Evolutionary conservation across 805 yeast genomes (phyloP), one percentile per base, ranked within the genome.

Genomic region (Yamadazyma philogaea): DNA sequence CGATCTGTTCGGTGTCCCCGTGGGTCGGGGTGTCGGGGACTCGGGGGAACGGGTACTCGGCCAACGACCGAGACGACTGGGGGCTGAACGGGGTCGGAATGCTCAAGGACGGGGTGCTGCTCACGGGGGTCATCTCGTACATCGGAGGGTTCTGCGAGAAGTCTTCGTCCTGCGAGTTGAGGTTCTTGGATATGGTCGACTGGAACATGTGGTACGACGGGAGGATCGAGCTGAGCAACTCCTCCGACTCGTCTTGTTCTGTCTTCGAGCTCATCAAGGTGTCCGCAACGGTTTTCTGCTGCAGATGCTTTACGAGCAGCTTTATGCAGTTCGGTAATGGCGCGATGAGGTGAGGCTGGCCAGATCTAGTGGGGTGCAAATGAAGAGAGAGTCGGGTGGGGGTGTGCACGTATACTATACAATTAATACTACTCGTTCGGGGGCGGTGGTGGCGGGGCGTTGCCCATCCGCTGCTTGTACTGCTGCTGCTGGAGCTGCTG

Each of bases 141-240:
- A 46, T 56, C 2, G 75, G 75, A 3, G 75, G 75, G 28, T 65
- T 69, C 7, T 61, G 63, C 6, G 56, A 51, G 51, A 59, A 70
- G 50, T 65, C 68, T 44, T 70, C 75, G 28, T 65, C 61, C 8
- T 64, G 50, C 12, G 66, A 66, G 1, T 63, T 62, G 43, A 70
- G 44, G 18, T 58, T 58, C 43, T 66, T 65, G 33, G 70, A 62
- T 7, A 70, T 56, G 5, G 74, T 70, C 24, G 72, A 57, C 51
- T 66, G 67, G 53, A 61, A 68, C 74, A 70, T 70, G 31, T 69
- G 69, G 49, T 70, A 70, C 7, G 74, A 68, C 1, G 75, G 75
- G 11, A 70, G 57, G 27, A 70, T 70, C 38, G 68, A 64, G 37
- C 51, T 58, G 7, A 61, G 37, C 16, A 54, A 44, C 15, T 55